Evolutionary conservation across 352 stramenopile species (phyloP).

Genomic region (Phytophthora vignae): DNA sequence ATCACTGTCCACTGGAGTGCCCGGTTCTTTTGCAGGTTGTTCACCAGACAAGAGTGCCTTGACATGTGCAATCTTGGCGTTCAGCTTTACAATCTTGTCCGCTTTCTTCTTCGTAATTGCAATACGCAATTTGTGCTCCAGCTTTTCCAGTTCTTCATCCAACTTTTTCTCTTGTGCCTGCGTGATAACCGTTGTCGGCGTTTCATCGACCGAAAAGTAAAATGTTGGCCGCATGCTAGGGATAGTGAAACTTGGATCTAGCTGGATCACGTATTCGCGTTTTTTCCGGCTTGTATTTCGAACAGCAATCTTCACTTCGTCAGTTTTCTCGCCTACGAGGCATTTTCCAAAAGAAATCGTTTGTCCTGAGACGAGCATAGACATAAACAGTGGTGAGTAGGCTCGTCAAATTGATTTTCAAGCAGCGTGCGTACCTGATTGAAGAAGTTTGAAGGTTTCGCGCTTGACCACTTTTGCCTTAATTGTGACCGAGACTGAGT

Average conservation of each 20-base stretch:
- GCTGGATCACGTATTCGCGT: slow-evolving; percentile 88
- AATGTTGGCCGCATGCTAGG: slow-evolving; percentile 77
- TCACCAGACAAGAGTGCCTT: slow-evolving; percentile 84
- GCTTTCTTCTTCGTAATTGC: slow-evolving; percentile 91
- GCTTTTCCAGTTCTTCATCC: slow-evolving; percentile 90
- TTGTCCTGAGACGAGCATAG: slow-evolving; percentile 57
- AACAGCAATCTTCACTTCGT: slow-evolving; percentile 85
- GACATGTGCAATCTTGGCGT: slow-evolving; percentile 83
- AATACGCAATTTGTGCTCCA: slow-evolving; percentile 91
- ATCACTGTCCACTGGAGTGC: slow-evolving; percentile 47
- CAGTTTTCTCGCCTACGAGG: slow-evolving; percentile 84
- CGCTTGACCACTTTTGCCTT: slow-evolving; percentile 91
- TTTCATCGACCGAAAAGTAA: slow-evolving; percentile 85
- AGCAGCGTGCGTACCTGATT: slow-evolving; percentile 66
- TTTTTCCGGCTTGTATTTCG: slow-evolving; percentile 91
- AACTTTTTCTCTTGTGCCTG: slow-evolving; percentile 92
- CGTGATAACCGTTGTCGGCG: slow-evolving; percentile 84
- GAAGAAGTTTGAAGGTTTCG: slow-evolving; percentile 91
- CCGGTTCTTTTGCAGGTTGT: slow-evolving; percentile 60
- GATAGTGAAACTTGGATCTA: slow-evolving; percentile 78
- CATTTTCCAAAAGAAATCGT: slow-evolving; percentile 86
- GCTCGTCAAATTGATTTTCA: neutral
- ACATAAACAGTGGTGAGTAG: neutral
- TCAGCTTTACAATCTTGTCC: slow-evolving; percentile 89
- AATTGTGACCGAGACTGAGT: slow-evolving; percentile 89